Percentiles rank a stretch among this genome's conserved stretches.
These are phyloP conservation scores for Kwoniella bestiolae DNA, from an alignment of 768 basidiomycete genomes.

Conservation along the genomic window DNA sequence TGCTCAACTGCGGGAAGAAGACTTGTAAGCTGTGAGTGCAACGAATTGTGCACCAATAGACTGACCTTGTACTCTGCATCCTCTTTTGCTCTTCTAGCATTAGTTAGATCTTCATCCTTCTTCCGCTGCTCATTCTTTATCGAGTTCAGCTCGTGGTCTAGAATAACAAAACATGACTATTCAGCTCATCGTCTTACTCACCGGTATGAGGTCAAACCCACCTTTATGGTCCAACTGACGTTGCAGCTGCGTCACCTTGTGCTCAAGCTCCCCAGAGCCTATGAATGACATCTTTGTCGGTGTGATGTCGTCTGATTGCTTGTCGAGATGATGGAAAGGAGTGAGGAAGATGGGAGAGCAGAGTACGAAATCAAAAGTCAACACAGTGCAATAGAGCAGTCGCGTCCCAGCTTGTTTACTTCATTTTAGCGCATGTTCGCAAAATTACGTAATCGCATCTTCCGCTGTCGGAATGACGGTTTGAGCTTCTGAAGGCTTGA, in stretches of 20 bases:
- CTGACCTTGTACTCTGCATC: conserved; percentile 48
- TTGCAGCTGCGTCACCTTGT: conserved; percentile 49
- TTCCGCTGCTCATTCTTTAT: conserved; percentile 48
- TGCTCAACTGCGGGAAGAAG: conserved; percentile 31
- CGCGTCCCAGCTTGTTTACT: conserved; percentile 22
- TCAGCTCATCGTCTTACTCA: background rate
- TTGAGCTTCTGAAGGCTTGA: background rate
- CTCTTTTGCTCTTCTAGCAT: conserved; percentile 38
- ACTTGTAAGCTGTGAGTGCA: background rate
- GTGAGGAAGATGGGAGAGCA: background rate
- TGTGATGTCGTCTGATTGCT: background rate
- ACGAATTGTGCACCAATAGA: background rate
- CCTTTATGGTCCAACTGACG: conserved; percentile 50
- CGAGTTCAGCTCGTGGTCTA: conserved; percentile 51
- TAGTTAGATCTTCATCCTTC: conserved; percentile 19
- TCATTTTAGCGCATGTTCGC: background rate
- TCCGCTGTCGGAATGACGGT: background rate
- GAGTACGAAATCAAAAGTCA: background rate
- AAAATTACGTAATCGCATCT: background rate
- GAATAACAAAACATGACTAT: background rate
- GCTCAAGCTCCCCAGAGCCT: conserved; percentile 52
- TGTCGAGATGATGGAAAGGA: background rate
- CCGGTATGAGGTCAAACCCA: conserved; percentile 29
- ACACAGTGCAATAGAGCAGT: conserved; percentile 5
- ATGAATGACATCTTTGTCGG: conserved; percentile 51